Evolutionary conservation across 305 asterid genomes (phyloP), one percentile per base, ranked within the genome.

Genomic region (Euphrasia arctica): DNA sequence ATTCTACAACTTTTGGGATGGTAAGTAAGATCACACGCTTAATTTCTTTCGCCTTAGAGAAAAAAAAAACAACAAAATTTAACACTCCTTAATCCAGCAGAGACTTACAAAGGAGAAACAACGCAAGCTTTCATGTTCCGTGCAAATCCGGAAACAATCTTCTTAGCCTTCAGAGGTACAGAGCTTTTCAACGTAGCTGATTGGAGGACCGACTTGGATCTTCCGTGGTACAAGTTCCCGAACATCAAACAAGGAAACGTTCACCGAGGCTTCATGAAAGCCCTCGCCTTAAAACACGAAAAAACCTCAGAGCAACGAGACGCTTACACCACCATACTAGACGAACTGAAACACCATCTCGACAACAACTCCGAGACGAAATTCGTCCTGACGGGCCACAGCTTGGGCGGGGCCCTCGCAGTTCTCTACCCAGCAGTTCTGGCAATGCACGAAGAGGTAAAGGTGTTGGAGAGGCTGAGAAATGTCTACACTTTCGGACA

Each of bases 341-440:
- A 65, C 51, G 67, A 22, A 18, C 61, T 86, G n/a, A 73, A 60
- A 49, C 39, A 15, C 1, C 61, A 70, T 2, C 39, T 75, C 5
- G 4, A 52, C 18, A 42, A 0, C 27, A 71, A 71, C 39, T 31
- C 1, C 3, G 47, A 7, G 4, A 63, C 83, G 0, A 82, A 70
- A 29, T 55, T 84, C 57, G 41, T 87, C 4, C 22, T 85, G 14
- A 83, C 95, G 0, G 92, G 95, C 0, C 95, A 87, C 51, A 87
- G 95, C 77, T 65, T 87, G 25, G 95, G 95, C 1, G 92, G 86
- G 36, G 92, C 90, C 0, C 77, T 87, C 0, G 88, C 90, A 0
- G 51, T 77, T 36, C 80, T 87, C 2, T 83, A 81, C 54, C 72
- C 95, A 1, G 77, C 87, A 2, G 79, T 74, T 60, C 78, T 87